Base-by-base conservation (phyloP, 139 green algal genomes). In the Closterium sp. region DNA sequence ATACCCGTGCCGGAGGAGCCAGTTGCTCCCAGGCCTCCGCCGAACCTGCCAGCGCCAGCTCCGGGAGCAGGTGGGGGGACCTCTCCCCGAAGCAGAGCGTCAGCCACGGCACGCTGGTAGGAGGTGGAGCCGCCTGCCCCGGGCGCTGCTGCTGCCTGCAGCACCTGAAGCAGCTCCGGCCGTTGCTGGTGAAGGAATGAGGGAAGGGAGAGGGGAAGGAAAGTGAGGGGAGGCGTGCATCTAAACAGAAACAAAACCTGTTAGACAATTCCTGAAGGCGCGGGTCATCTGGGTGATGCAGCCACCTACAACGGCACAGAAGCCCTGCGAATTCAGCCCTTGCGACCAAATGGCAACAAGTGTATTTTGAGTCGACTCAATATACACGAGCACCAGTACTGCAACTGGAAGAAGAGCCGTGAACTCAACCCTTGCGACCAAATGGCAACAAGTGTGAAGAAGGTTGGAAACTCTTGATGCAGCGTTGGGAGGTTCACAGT, bases 111-210 rank as follows among this genome's bases (percentile, higher is more conserved):
- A 38, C 81, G 81, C 81, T 86, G 81, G 30, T 90, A 84, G 10
- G 34, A n/a, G 23, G 87, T 84, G 23, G 81, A 35, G 33, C 32
- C 33, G 8, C 33, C 25, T 28, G 33, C 87, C 32, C 33, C 87
- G 4, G 87, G 87, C 4, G 55, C 87, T 34, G 36, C 88, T 87
- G 88, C 88, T 31, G 33, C 34, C n/a, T 91, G 88, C 88, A 91
- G 34, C 35, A 64, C 88, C 35, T 86, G 88, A 35, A 91, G 88
- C 25, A 91, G 64, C 43, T 91, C 88, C 36, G 88, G 88, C 83
- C 84, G 64, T 35, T 87, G 36, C 88, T 91, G 88, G 5, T 87
- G 16, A 2, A 32, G 5, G 25, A 87, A 16, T 12, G 8, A 64
- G 33, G 84, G 16, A 87, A 5, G 33, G 33, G 10, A 16, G 9